These are phyloP conservation scores for Chlorella sp. DNA, from an alignment of 139 green algal species.

Conservation along the genomic window DNA sequence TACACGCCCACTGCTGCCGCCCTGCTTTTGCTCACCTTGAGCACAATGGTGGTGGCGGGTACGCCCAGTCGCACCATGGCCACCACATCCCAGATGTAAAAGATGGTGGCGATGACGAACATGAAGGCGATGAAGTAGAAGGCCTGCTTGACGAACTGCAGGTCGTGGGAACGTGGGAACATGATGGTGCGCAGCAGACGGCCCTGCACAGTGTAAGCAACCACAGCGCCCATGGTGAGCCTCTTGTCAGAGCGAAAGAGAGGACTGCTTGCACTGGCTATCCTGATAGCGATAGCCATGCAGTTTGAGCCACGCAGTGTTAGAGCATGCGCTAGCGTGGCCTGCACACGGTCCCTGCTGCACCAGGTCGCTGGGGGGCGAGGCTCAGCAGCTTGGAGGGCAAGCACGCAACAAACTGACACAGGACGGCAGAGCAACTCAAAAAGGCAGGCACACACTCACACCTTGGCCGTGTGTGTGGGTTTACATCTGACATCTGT, in stretches of 20 bases:
- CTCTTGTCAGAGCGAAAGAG: no score
- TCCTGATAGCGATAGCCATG: no score
- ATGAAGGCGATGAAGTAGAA: constrained; percentile 37
- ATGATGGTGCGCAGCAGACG: constrained; percentile 39
- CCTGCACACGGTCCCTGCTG: no score
- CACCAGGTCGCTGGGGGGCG: no score
- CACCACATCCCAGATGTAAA: constrained; percentile 36
- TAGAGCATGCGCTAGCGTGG: no score
- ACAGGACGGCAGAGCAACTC: no score
- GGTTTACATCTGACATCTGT: not conserved
- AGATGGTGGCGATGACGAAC: constrained; percentile 25
- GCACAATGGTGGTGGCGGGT: not conserved
- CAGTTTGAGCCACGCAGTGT: no score
- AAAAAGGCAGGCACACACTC: no score
- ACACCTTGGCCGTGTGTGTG: not conserved
- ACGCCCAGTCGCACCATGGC: constrained; percentile 19
- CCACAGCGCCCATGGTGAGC: no score
- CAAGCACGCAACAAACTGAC: not conserved
- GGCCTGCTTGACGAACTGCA: constrained; percentile 25
- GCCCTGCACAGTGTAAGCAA: constrained; percentile 14
- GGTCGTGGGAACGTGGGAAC: constrained; percentile 28
- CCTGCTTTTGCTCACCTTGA: constrained; percentile 3
- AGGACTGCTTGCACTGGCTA: no score
- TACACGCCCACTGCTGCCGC: not conserved
- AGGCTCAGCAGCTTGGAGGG: no score